phyloP scores from a whole-genome alignment of 2,329 filamentous ascomycete genomes.

The Verticillium isaacii region DNA sequence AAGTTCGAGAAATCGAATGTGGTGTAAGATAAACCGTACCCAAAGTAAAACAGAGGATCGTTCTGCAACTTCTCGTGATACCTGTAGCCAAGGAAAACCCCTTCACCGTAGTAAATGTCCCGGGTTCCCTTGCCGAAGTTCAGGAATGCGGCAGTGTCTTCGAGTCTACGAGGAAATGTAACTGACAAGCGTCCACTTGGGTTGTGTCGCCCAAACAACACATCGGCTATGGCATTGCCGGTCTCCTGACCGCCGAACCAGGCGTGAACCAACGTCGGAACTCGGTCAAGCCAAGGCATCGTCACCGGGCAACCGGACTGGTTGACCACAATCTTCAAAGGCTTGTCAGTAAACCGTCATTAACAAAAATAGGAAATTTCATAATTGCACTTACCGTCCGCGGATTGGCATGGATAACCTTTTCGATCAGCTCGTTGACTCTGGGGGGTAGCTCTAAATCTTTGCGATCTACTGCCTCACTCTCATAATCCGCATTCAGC shows the following conservation, averaged over 20 bases:
- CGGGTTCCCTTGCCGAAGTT: constrained; percentile 60
- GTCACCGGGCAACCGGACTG: neutral
- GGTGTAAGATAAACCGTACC: constrained; percentile 64
- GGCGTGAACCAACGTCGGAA: constrained; percentile 2
- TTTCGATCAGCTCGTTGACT: neutral
- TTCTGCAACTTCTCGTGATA: constrained; percentile 53
- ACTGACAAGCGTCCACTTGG: constrained; percentile 66
- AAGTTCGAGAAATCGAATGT: constrained; percentile 46
- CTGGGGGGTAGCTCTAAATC: neutral
- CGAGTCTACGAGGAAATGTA: constrained; percentile 56
- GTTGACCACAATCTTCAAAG: neutral
- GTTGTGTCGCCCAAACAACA: constrained; percentile 16
- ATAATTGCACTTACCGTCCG: neutral
- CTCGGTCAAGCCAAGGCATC: constrained; percentile 2
- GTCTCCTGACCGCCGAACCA: constrained; percentile 14
- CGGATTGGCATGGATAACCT: neutral
- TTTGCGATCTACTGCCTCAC: neutral
- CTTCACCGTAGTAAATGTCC: constrained; percentile 64
- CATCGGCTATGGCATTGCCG: constrained; percentile 17
- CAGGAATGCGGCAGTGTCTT: constrained; percentile 63
- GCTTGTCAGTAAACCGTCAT: constrained; percentile 20
- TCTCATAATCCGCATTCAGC: constrained; percentile 38
- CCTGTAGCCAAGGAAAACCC: constrained; percentile 67
- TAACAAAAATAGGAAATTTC: accelerated
- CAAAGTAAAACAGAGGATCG: constrained; percentile 60